Evolutionary conservation across 2,329 filamentous ascomycete genomes (phyloP).

Genomic region (Pezizomycotina sp.): DNA sequence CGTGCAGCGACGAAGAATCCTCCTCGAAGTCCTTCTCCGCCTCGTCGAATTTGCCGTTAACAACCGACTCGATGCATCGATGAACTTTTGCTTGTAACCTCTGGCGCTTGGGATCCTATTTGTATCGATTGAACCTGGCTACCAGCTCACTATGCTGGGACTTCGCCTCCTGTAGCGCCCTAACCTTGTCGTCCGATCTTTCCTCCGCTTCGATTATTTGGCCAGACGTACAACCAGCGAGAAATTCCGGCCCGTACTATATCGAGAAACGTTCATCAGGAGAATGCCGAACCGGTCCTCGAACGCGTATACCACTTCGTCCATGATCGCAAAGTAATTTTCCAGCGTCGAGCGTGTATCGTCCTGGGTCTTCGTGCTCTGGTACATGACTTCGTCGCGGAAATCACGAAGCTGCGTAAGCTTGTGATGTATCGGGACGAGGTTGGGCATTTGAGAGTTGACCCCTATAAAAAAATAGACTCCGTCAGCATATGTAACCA

Average conservation of each 20-base stretch:
- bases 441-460: conserved; percentile 75
- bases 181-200: conserved; percentile 81
- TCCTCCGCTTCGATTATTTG: conserved; percentile 91
- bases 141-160: conserved; percentile 81
- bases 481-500: too few species aligned
- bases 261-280: conserved; percentile 62
- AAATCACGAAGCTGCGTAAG: conserved; percentile 85
- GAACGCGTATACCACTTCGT: conserved; percentile 82
- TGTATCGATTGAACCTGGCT: conserved; percentile 81
- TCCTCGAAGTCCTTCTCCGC: conserved; percentile 60
- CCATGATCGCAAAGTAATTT: conserved; percentile 75
- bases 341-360: conserved; percentile 67
- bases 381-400: conserved; percentile 87
- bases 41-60: conserved; percentile 55
- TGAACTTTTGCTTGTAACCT: conserved; percentile 92
- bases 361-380: conserved; percentile 67
- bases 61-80: conserved; percentile 62
- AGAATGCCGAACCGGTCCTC: conserved; percentile 93
- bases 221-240: conserved; percentile 81
- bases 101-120: conserved; percentile 80
- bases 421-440: conserved; percentile 79
- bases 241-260: conserved; percentile 71
- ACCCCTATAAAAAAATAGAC: conserved; percentile 7
- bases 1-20: conserved; percentile 68
- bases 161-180: conserved; percentile 82